Evolutionary conservation across 164 flowering plant genomes (phyloP), one percentile per base, ranked within the genome.

Genomic region (Annona squamosa): DNA sequence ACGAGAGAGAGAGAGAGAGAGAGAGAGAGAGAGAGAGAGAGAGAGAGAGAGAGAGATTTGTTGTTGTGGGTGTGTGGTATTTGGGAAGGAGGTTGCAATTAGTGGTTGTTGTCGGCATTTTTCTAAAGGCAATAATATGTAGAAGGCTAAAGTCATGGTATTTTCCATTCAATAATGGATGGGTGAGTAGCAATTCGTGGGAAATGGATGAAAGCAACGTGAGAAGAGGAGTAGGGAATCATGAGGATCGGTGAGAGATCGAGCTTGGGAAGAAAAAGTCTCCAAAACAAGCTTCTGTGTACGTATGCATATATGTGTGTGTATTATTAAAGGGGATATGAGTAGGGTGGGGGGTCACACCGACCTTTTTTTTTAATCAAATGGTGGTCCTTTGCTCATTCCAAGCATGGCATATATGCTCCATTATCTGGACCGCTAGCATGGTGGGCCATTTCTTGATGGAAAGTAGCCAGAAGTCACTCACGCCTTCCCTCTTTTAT

Each of bases 41-140:
- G 48, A 44, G 65, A 67, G 63, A 76, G 41, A 63, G 64, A 65
- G 75, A 68, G 75, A 71, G 69, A 65, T 73, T 26, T 26, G 37
- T 26, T 26, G 37, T 26, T 26, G 37, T 26, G 37, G 37, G 37
- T 26, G 37, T 26, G 72, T 46, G 74, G 18, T 67, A 71, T 67
- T 72, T 69, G 77, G 77, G 76, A 26, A 73, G 5, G 68, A 71
- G 73, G 74, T 75, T 78, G 80, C 78, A 80, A 72, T 72, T 45
- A 71, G 80, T 65, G 73, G 71, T 61, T 68, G 67, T 62, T 75
- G 83, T 81, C 77, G 83, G 83, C 77, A 78, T 78, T 77, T 66
- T 75, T 68, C 67, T 72, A 77, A 70, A 69, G 71, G 76, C 75
- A 77, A 69, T 71, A 77, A 77, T 74, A 59, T 48, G 48, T 66